Base-by-base conservation (phyloP, 257 asterid species). In the Nicotiana paniculata region DNA sequence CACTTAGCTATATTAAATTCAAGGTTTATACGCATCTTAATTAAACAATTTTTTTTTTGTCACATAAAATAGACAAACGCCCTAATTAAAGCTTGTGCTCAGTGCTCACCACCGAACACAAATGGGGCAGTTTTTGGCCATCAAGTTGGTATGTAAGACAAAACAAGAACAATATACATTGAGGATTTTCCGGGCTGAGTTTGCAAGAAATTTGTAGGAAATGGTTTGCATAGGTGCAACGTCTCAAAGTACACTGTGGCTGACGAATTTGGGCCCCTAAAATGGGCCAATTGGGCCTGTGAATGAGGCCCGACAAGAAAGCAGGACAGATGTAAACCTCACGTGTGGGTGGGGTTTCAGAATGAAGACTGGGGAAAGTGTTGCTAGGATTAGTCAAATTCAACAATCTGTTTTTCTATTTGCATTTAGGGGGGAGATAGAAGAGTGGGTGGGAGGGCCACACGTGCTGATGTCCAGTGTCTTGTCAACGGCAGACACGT, bases 271-370 rank as follows among this genome's bases (percentile, higher is more conserved):
- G 83, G 84, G 66, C 88, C 87, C 9, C 9, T 16, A 64, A 30
- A 58, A 77, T 68, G 88, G 85, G 84, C 86, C 46, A 55, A 83
- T 55, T 18, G 78, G 82, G 91, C 85, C 85, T 39, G 33, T 61
- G 16, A 11, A 2, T 37, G 53, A 86, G 87, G 87, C 88, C 85
- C 85, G 91, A 89, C 88, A 86, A 62, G 89, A 77, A 58, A 83
- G 83, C 87, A 87, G 33, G 11, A 51, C 77, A 81, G 90, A 87
- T 79, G 82, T 63, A 77, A 46, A 8, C 83, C 89, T 87, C 89
- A 87, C 88, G 90, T 85, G 89, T 81, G 91, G 89, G 91, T 82
- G 85, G 90, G 89, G 89, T 68, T 81, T 39, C n/a, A 76, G 43
- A 46, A 18, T 53, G 61, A 57, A 76, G 64, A n/a, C 59, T 17